Base-by-base conservation (phyloP, 2,329 filamentous ascomycete genomes). In the Penicillium sp. region DNA sequence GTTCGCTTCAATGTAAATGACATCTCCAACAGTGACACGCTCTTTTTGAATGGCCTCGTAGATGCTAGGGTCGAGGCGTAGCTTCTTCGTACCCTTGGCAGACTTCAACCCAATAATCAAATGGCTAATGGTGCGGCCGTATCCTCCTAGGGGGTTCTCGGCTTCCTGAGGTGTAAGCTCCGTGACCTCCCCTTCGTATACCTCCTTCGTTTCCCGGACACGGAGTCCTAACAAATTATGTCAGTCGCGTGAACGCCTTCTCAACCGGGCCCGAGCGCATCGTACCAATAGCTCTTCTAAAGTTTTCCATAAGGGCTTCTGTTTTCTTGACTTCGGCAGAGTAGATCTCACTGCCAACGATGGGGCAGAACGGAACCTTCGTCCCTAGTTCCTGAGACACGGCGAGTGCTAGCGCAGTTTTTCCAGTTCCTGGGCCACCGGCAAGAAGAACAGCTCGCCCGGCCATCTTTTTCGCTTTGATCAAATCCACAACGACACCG, bases 1-100 rank as follows among this genome's bases (percentile, higher is more conserved):
- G 82, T 99, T 99, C 68, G 95, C 94, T 84, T 99, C 95, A 69
- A 99, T 98, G 83, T 99, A 99, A 78, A 99, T 92, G 72, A 99
- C 95, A 77, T 99, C 95, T 76, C 95, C 95, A 49, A 98, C 90
- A 3, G 93, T 91, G 47, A 99, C 95, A 66, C 93, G 87, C 85
- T 99, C 95, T 82, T 98, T 98, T 78, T 98, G 95, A 72, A 99
- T 97, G 3, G 95, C 95, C 81, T 99, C 95, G 83, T 98, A 99
- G 79, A 99, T 98, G 81, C 93, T 97, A 9, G 95, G 95, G 78
- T 99, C 95, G 56, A 99, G 85, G 50, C 95, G 89, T 70, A 99
- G 86, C 85, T 98, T 98, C 87, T 99, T 99, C 73, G 96, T 96
- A 23, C 95, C 95, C 82, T 93, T 94, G 61, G 92, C 92, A 71